Evolutionary conservation across 2,329 filamentous ascomycete species (phyloP).

Genomic region (Trichocomaceae sp.): DNA sequence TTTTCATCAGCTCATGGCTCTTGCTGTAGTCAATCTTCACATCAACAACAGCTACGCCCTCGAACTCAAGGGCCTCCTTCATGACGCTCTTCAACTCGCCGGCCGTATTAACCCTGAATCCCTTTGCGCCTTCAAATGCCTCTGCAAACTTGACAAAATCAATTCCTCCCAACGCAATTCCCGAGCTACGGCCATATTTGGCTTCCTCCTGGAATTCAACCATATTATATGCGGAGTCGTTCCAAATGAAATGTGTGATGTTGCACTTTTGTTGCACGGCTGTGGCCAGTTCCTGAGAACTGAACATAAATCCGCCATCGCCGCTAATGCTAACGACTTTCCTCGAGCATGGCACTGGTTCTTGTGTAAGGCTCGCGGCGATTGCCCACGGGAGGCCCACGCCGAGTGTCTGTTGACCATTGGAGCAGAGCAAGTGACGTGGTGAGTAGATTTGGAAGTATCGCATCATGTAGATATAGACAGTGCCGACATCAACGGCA

Average conservation of each 20-base stretch:
- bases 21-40: conserved; percentile 12
- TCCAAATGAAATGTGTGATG: conserved; percentile 14
- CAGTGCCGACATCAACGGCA: conserved; percentile 11
- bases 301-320: conserved; percentile 13
- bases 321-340: conserved; percentile 13
- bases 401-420: conserved; percentile 11
- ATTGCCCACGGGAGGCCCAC: conserved; percentile 12
- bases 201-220: conserved; percentile 14
- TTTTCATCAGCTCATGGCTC: conserved; percentile 11
- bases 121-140: conserved; percentile 9
- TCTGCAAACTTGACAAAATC: conserved; percentile 13
- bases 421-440: conserved; percentile 12
- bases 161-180: conserved; percentile 9
- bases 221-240: conserved; percentile 12
- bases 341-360: conserved; percentile 3
- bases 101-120: conserved; percentile 1
- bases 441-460: conserved; percentile 12
- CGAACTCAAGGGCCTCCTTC: conserved; percentile 5
- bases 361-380: conserved; percentile 8
- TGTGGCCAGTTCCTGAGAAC: conserved; percentile 9
- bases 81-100: conserved; percentile 9
- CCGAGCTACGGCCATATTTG: conserved; percentile 12
- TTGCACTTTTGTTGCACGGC: conserved; percentile 12
- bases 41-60: conserved; percentile 11
- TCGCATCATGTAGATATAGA: conserved; percentile 13